Evolutionary conservation across 116 monocot species (phyloP), one percentile per base, ranked within the genome.

Genomic region (Cymodocea nodosa): DNA sequence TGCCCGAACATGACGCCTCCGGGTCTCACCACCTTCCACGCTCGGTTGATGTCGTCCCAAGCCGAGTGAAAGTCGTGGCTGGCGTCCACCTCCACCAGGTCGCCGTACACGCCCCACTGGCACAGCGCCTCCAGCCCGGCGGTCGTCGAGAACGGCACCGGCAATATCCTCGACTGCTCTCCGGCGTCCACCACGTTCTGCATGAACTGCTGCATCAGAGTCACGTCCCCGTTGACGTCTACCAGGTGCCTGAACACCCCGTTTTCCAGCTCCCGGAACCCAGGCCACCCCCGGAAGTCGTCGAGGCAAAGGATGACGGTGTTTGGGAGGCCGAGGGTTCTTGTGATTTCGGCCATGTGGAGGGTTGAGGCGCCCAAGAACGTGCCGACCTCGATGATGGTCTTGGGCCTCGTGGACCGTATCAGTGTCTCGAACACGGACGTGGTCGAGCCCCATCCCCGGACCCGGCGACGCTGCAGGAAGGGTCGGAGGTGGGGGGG

Each of bases 1-100:
- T 89, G 89, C 8, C 89, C 89, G 49, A 89, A 89, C 51, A 89
- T 48, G 10, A 83, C 78, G 7, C 89, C 89, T 14, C 89, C 85
- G 0, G 78, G 78, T 11, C 78, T 75, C 30, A 89, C 69, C 18
- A 89, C 69, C 52, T 79, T 82, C 55, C 66, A 83, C 4, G 83
- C 87, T 62, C 58, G 49, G 71, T 84, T 84, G 54, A 84, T 83
- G 78, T 79, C 80, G 13, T 75, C 69, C 77, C 74, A 76, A 0
- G 81, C 67, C 23, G 87, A 80, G 68, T 81, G 71, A 63, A 81
- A 83, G 68, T 79, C 77, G 56, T 80, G 77, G 3, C 80, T 69
- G 20, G 84, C 80, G 72, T 84, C 84, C 44, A 84, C 80, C 71
- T 84, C 84, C 51, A 84, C 68, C 11, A 84, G 71, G 60, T 84